A percentile compares a stretch with the other conserved stretches of the same genome.
Evolutionary conservation across 2,329 filamentous ascomycete genomes (phyloP).

Genomic region (Trichoderma sp.): DNA sequence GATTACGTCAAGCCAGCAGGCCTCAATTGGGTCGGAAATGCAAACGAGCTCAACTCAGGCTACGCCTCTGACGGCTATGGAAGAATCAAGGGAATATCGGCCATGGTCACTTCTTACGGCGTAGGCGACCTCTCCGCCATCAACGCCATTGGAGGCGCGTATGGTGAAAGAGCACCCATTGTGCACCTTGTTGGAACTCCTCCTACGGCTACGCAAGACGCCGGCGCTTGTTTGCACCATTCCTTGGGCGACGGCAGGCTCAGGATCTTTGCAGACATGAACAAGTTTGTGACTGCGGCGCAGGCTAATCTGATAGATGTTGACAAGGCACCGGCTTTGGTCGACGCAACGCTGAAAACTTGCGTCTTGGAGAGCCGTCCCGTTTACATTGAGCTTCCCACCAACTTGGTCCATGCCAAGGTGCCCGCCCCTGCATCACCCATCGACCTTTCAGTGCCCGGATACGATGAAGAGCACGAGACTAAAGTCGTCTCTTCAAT

Average conservation of each 20-base stretch:
- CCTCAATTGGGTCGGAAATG: conserved; percentile 52
- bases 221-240: conserved; percentile 51
- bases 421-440: conserved; percentile 35
- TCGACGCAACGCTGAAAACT: conserved; percentile 53
- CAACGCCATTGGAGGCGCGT: conserved; percentile 61
- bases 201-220: conserved; percentile 45
- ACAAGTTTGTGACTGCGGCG: conserved; percentile 50
- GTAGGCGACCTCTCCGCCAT: conserved; percentile 60
- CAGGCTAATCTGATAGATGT: conserved; percentile 49
- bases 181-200: conserved; percentile 61
- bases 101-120: conserved; percentile 60
- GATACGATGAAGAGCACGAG: conserved; percentile 26
- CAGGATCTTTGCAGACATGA: conserved; percentile 52
- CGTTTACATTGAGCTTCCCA: conserved; percentile 58
- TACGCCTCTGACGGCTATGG: conserved; percentile 62
- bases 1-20: conserved; percentile 43
- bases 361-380: conserved; percentile 56
- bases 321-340: conserved; percentile 48
- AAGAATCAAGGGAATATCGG: conserved; percentile 52
- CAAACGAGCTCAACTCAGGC: conserved; percentile 60
- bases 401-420: conserved; percentile 49
- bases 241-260: conserved; percentile 59
- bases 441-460: conserved; percentile 3
- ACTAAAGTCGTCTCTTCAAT: conserved; percentile 39
- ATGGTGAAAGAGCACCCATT: conserved; percentile 56